Conservation (phyloP, 2,329 filamentous ascomycete genomes). For the Alternaria gansuensis region DNA sequence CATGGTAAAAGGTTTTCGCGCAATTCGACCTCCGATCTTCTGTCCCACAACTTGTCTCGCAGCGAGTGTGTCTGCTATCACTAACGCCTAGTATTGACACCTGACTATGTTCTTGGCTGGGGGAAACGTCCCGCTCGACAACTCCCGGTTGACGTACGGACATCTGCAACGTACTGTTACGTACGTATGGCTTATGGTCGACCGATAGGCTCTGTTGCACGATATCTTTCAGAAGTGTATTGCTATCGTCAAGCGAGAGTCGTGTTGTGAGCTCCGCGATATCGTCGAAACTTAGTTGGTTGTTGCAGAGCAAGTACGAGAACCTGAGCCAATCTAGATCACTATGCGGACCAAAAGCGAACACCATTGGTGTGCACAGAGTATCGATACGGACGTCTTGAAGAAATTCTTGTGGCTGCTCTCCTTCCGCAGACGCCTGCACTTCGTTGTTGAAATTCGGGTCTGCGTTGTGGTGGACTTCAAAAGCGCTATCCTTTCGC, state of each 20-base stretch:
- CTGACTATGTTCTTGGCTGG: neutral
- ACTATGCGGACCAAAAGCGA: slow-evolving; percentile 1
- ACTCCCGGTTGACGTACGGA: neutral
- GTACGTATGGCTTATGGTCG: neutral
- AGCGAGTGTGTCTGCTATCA: neutral
- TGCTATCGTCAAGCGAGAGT: neutral
- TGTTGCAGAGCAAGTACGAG: slow-evolving; percentile 10
- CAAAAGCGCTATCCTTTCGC: slow-evolving; percentile 13
- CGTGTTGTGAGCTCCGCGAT: slow-evolving; percentile 6
- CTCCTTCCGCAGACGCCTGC: neutral
- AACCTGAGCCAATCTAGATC: slow-evolving; percentile 10
- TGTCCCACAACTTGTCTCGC: neutral
- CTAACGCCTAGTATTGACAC: neutral
- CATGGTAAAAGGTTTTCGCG: neutral
- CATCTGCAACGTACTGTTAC: neutral
- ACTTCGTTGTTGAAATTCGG: neutral
- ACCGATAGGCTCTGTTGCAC: neutral
- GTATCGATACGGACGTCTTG: neutral
- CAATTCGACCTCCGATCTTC: neutral
- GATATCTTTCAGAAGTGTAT: neutral
- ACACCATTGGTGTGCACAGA: neutral
- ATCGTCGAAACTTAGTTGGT: slow-evolving; percentile 12
- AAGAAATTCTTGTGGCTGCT: neutral
- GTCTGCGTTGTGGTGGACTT: neutral
- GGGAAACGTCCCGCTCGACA: neutral